A percentile compares a stretch with the other conserved stretches of the same genome.
These are phyloP conservation scores for Arabis hirsuta DNA, from an alignment of 345 rosid species.

Conservation along the genomic window DNA sequence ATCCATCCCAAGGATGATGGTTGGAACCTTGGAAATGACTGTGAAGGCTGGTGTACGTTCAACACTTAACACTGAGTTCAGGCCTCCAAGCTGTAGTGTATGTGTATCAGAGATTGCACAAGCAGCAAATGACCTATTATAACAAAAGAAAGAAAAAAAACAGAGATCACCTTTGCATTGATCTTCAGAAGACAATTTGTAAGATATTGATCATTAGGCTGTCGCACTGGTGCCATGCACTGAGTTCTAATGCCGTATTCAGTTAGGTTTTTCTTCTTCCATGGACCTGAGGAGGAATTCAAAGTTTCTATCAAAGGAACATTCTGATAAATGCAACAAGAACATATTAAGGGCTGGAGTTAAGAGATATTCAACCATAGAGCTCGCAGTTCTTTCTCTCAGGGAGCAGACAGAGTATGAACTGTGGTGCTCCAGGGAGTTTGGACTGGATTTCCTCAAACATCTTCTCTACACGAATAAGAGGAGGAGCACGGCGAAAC, in stretches of 20 bases:
- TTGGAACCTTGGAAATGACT: constrained; percentile 64
- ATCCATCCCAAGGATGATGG: constrained; percentile 76
- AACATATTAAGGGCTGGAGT: background rate
- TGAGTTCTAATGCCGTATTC: constrained; percentile 89
- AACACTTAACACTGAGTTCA: constrained; percentile 68
- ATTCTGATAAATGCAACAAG: background rate
- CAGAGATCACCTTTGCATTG: constrained; percentile 76
- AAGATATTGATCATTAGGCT: constrained; percentile 82
- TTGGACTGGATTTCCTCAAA: constrained; percentile 66
- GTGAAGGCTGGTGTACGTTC: constrained; percentile 73
- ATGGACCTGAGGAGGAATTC: constrained; percentile 62
- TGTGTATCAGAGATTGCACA: constrained; percentile 25
- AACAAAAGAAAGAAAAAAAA: background rate
- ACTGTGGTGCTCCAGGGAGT: constrained; percentile 85
- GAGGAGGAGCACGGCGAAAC: constrained; percentile 58
- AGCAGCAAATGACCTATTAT: constrained; percentile 13
- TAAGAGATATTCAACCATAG: constrained; percentile 58
- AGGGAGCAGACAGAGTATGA: constrained; percentile 79
- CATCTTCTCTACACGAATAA: constrained; percentile 84
- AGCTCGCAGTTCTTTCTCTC: constrained; percentile 81
- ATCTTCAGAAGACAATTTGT: constrained; percentile 86
- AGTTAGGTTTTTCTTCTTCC: constrained; percentile 82
- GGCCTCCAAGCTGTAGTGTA: constrained; percentile 79
- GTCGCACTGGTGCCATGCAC: constrained; percentile 77
- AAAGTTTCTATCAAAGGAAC: background rate